Conservation (phyloP, 441 rosid species). For the Populus hybrid region DNA sequence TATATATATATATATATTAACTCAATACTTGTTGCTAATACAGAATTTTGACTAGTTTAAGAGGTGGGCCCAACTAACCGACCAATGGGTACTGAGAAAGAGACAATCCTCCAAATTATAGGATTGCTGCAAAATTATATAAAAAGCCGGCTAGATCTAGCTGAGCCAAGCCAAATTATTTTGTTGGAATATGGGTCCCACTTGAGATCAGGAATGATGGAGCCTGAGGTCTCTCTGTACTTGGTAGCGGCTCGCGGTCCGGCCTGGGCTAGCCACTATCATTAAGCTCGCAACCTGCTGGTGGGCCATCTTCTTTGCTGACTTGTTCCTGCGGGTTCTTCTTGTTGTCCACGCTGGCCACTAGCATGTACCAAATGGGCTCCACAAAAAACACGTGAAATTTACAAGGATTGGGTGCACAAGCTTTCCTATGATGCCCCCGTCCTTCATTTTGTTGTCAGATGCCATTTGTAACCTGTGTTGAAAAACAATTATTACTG, state of each 20-base stretch:
- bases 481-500: no score
- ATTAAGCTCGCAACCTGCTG: constrained; percentile 31
- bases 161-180: constrained; percentile 5
- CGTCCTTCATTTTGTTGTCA: not conserved
- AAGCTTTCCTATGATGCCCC: not conserved
- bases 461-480: not conserved
- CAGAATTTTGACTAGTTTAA: not conserved
- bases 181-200: constrained; percentile 35
- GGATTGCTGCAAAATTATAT: not conserved
- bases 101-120: constrained; percentile 32
- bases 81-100: constrained; percentile 8
- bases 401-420: not conserved
- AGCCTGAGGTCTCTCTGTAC: constrained; percentile 22
- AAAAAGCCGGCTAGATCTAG: constrained; percentile 4
- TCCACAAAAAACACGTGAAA: constrained; percentile 1
- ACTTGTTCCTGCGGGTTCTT: constrained; percentile 19
- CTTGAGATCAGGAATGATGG: constrained; percentile 19
- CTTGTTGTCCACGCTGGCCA: not conserved
- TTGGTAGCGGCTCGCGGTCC: constrained; percentile 57
- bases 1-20: no score
- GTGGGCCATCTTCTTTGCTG: constrained; percentile 26
- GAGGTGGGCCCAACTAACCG: constrained; percentile 23
- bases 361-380: constrained; percentile 1
- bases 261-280: constrained; percentile 75
- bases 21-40: not conserved